Percentiles rank a stretch among this genome's conserved stretches.
phyloP scores from a whole-genome alignment of 1,284 basidiomycete species.

The Moesziomyces sp. region DNA sequence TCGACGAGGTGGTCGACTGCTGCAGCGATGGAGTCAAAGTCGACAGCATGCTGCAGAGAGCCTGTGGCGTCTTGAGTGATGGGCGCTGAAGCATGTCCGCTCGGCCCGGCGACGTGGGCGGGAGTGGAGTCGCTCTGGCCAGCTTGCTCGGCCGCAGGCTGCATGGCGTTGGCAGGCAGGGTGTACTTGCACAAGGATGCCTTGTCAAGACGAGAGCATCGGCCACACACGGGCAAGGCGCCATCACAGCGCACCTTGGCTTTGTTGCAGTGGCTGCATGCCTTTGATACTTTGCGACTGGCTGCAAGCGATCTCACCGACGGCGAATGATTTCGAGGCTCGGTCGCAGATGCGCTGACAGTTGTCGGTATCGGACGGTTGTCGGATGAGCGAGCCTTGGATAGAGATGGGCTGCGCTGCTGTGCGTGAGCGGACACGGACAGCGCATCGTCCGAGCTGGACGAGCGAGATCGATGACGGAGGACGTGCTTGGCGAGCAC shows the following conservation, averaged over 20 bases:
- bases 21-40: too few species aligned
- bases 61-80: too few species aligned
- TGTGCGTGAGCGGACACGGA: too few species aligned
- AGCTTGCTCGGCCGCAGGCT: too few species aligned
- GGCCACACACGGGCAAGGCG: not conserved
- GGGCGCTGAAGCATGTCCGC: too few species aligned
- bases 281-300: not conserved
- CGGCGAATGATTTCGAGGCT: not conserved
- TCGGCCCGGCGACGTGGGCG: not conserved
- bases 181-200: not conserved
- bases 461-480: not conserved
- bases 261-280: conserved; percentile 6
- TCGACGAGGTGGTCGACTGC: too few species aligned
- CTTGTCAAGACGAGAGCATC: conserved; percentile 2
- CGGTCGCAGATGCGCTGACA: not conserved
- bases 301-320: not conserved
- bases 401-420: too few species aligned
- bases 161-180: too few species aligned
- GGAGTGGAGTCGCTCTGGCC: too few species aligned
- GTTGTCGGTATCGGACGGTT: not conserved
- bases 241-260: conserved; percentile 5
- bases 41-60: too few species aligned
- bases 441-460: too few species aligned
- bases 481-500: conserved; percentile 5
- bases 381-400: too few species aligned